phyloP scores from a whole-genome alignment of 106 monocot genomes.

The Narthecium ossifragum region DNA sequence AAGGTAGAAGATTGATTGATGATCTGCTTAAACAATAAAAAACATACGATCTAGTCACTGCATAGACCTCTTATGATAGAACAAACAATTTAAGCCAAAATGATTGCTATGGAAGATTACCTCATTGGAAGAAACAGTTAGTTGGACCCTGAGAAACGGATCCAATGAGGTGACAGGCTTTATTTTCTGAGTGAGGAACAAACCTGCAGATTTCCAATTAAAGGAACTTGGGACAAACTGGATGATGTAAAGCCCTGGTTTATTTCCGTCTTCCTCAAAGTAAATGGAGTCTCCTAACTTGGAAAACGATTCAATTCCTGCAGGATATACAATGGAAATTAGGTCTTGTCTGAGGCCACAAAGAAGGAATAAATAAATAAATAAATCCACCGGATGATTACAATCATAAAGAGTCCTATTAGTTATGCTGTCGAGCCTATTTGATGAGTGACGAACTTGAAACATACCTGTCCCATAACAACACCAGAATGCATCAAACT shows the following conservation, averaged over 20 bases:
- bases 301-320: slow-evolving; percentile 37
- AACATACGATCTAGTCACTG: not conserved
- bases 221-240: slow-evolving; percentile 28
- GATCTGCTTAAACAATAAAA: slow-evolving; percentile 10
- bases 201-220: slow-evolving; percentile 17
- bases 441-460: not conserved
- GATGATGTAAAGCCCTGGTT: slow-evolving; percentile 8
- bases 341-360: not conserved
- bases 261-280: slow-evolving; percentile 19
- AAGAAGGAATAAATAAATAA: too few relatives aligned
- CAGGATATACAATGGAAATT: not conserved
- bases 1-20: slow-evolving; percentile 27
- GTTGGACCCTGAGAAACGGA: not conserved
- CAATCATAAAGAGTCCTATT: too few relatives aligned
- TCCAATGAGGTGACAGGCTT: not conserved
- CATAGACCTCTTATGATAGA: not conserved
- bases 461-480: slow-evolving; percentile 86
- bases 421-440: not conserved
- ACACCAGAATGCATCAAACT: slow-evolving; percentile 84
- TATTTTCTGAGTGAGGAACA: slow-evolving; percentile 14
- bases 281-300: slow-evolving; percentile 38
- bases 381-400: too few relatives aligned
- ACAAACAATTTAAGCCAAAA: not conserved
- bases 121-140: not conserved
- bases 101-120: not conserved